Conservation (phyloP, 106 monocot genomes). For the Narthecium ossifragum region DNA sequence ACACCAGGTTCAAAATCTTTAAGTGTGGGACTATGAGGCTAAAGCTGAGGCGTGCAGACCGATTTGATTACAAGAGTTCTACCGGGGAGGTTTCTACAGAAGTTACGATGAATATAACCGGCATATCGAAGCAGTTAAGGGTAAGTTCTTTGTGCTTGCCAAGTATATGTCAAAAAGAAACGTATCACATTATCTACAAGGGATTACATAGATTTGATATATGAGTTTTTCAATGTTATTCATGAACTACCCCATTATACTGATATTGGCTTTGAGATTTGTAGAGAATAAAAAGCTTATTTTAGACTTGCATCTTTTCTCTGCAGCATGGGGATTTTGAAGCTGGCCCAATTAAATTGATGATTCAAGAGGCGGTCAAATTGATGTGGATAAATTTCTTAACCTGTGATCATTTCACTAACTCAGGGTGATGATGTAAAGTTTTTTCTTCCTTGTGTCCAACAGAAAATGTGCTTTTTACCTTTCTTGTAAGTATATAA, state of each 20-base stretch:
- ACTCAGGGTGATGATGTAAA: no score
- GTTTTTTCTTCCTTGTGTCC: no score
- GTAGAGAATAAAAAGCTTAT: background rate
- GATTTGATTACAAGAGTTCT: conserved; percentile 49
- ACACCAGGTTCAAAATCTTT: conserved; percentile 33
- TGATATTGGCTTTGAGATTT: background rate
- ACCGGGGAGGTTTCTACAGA: conserved; percentile 48
- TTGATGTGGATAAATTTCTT: conserved; percentile 23
- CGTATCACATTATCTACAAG: background rate
- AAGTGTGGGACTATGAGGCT: conserved; percentile 32
- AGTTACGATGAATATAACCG: conserved; percentile 43
- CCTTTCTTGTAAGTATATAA: no score
- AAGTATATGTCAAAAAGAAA: background rate
- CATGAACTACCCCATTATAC: background rate
- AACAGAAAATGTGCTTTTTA: no score
- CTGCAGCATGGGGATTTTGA: conserved; percentile 27
- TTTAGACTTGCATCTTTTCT: background rate
- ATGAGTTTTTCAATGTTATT: background rate
- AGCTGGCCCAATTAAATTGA: conserved; percentile 5
- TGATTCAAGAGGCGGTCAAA: conserved; percentile 31
- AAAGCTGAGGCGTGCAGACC: conserved; percentile 37
- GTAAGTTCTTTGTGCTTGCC: conserved; percentile 20
- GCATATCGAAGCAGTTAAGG: conserved; percentile 18
- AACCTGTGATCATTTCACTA: no score
- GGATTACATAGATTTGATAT: background rate